A percentile compares a stretch with the other conserved stretches of the same genome.
Evolutionary conservation across 2,329 filamentous ascomycete species (phyloP).

Genomic region (Ilyonectria destructans): DNA sequence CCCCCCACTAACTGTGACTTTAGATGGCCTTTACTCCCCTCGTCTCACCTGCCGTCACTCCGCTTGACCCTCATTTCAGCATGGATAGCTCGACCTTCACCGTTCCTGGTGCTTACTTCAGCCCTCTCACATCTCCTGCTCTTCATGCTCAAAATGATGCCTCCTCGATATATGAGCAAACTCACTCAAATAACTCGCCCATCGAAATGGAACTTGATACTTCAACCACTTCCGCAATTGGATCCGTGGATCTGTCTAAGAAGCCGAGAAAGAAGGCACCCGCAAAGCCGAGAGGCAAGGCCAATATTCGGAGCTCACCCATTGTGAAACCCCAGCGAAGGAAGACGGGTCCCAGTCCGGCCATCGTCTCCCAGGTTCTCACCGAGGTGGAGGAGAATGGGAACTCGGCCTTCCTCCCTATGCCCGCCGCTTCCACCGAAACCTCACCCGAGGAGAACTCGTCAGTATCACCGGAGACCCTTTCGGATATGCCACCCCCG

Average conservation of each 20-base stretch:
- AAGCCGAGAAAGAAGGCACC: conserved; percentile 69
- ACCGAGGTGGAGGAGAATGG: conserved; percentile 66
- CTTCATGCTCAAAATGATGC: conserved; percentile 71
- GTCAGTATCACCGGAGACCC: conserved; percentile 75
- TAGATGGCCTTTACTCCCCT: conserved; percentile 86
- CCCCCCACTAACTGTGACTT: conserved; percentile 39
- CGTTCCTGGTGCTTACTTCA: conserved; percentile 83
- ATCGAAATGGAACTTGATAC: conserved; percentile 72
- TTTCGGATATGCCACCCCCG: conserved; percentile 78
- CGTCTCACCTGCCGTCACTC: conserved; percentile 88
- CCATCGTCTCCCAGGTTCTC: conserved; percentile 70
- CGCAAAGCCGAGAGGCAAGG: conserved; percentile 67
- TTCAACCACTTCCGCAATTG: conserved; percentile 52
- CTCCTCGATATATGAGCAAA: conserved; percentile 42
- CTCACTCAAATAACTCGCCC: conserved; percentile 67
- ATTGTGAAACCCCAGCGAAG: conserved; percentile 78
- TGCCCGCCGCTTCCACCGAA: conserved; percentile 62
- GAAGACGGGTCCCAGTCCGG: conserved; percentile 68
- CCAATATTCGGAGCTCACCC: conserved; percentile 78
- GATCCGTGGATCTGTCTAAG: conserved; percentile 66
- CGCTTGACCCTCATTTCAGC: conserved; percentile 80
- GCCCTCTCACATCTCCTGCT: conserved; percentile 86
- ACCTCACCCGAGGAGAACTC: conserved; percentile 74
- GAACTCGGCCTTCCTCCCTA: conserved; percentile 58
- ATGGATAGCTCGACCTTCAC: conserved; percentile 70